Evolutionary conservation across 441 rosid species (phyloP).

Genomic region (Hura crepitans): DNA sequence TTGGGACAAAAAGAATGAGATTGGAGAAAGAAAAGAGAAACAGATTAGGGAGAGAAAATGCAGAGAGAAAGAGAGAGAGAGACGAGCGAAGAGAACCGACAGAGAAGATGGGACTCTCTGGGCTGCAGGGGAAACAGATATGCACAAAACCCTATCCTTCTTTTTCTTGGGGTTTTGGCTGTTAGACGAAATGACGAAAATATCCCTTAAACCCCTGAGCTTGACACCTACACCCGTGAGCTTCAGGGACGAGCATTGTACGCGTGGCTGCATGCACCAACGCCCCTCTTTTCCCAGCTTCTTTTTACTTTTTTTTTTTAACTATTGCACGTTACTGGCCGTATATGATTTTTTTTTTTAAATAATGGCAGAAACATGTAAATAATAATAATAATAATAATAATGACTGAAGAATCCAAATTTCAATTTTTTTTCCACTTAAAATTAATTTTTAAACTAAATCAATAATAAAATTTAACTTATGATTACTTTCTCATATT

Average conservation of each 20-base stretch:
- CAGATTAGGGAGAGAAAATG: neutral
- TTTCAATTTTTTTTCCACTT: too few relatives aligned
- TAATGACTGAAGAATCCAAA: too few relatives aligned
- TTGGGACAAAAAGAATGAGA: neutral
- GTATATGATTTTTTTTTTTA: too few relatives aligned
- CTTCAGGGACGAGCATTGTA: conserved; percentile 17
- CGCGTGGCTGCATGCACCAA: conserved; percentile 40
- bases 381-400: too few relatives aligned
- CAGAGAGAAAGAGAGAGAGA: conserved; percentile 14
- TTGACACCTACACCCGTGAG: conserved; percentile 41
- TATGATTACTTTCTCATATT: too few relatives aligned
- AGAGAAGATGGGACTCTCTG: neutral
- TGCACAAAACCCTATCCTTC: conserved; percentile 25
- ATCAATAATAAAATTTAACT: too few relatives aligned
- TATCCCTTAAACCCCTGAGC: neutral
- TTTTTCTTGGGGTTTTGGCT: neutral
- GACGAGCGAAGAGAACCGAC: conserved; percentile 1
- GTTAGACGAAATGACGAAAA: neutral
- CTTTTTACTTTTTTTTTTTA: too few relatives aligned
- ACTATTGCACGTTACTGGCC: too few relatives aligned
- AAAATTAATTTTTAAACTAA: too few relatives aligned
- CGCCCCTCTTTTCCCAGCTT: too few relatives aligned
- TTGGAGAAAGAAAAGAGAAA: neutral
- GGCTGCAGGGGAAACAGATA: conserved; percentile 7
- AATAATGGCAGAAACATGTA: too few relatives aligned